Evolutionary conservation across 31 red algal genomes (phyloP).

Genomic region (Asparagopsis taxiformis): DNA sequence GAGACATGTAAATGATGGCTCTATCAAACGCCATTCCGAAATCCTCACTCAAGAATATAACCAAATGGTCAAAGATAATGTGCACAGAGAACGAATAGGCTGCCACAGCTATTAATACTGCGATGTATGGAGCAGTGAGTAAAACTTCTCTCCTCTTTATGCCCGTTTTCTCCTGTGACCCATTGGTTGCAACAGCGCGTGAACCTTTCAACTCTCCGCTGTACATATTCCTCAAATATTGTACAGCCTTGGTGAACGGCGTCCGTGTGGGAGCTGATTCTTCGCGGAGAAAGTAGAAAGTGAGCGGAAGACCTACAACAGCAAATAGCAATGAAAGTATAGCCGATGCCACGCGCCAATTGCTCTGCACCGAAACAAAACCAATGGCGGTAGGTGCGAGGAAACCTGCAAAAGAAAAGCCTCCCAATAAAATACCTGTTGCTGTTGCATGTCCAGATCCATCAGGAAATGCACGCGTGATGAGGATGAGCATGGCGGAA

Average conservation of each 20-base stretch:
- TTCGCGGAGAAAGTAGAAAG: no score
- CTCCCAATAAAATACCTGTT: conserved; percentile 46
- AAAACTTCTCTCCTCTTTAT: conserved; percentile 34
- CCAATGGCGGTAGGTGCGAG: conserved; percentile 58
- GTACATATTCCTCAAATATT: no score
- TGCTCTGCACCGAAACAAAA: conserved; percentile 10
- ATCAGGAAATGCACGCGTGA: conserved; percentile 41
- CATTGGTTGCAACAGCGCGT: no score
- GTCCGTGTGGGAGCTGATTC: no score
- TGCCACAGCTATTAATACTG: conserved; percentile 34
- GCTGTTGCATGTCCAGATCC: conserved; percentile 40
- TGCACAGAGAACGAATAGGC: conserved; percentile 71
- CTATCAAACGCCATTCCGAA: conserved; percentile 43
- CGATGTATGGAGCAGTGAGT: conserved; percentile 29
- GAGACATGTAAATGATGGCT: conserved; percentile 48
- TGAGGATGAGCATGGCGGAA: conserved; percentile 47
- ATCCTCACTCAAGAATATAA: conserved; percentile 66
- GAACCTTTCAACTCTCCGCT: no score
- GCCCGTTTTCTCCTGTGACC: no score
- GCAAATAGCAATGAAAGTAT: no score
- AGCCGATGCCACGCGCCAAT: conserved; percentile 53
- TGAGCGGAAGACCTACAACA: no score
- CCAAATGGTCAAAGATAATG: conserved; percentile 69
- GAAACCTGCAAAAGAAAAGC: conserved; percentile 72
- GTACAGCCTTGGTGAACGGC: no score